A percentile compares a stretch with the other conserved stretches of the same genome.
These are phyloP conservation scores for Inga laurina DNA, from an alignment of 306 rosid genomes.

Conservation along the genomic window DNA sequence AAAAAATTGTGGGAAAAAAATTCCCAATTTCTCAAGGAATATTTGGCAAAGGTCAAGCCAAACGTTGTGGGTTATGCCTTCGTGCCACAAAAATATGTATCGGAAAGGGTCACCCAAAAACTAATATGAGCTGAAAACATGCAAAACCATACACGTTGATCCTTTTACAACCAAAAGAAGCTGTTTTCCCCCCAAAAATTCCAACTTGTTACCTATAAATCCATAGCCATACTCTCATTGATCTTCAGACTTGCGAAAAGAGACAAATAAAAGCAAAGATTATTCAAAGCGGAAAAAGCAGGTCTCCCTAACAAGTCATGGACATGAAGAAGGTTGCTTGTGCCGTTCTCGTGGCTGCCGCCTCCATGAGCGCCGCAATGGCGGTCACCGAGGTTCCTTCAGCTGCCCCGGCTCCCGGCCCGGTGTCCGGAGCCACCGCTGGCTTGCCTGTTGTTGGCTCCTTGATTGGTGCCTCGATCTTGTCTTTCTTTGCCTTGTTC, in stretches of 20 bases:
- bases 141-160: constrained; percentile 33
- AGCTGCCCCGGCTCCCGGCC: constrained; percentile 51
- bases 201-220: neutral
- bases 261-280: constrained; percentile 1
- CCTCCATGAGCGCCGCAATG: constrained; percentile 41
- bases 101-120: neutral
- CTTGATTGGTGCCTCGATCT: constrained; percentile 63
- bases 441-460: constrained; percentile 57
- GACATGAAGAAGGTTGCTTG: constrained; percentile 45
- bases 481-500: constrained; percentile 62
- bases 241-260: constrained; percentile 16
- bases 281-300: constrained; percentile 10
- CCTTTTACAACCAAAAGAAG: constrained; percentile 24
- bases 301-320: constrained; percentile 40
- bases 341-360: constrained; percentile 42
- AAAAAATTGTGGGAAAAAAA: neutral
- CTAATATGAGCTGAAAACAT: constrained; percentile 21
- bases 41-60: constrained; percentile 8
- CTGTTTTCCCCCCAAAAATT: neutral
- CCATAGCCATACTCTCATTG: neutral
- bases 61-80: neutral
- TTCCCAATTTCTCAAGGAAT: neutral
- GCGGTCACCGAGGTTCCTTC: constrained; percentile 38
- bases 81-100: neutral
- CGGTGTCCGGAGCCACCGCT: constrained; percentile 44